A percentile compares a stretch with the other conserved stretches of the same genome.
phyloP scores from a whole-genome alignment of 495 filamentous ascomycete species.

The Bacidia gigantensis region DNA sequence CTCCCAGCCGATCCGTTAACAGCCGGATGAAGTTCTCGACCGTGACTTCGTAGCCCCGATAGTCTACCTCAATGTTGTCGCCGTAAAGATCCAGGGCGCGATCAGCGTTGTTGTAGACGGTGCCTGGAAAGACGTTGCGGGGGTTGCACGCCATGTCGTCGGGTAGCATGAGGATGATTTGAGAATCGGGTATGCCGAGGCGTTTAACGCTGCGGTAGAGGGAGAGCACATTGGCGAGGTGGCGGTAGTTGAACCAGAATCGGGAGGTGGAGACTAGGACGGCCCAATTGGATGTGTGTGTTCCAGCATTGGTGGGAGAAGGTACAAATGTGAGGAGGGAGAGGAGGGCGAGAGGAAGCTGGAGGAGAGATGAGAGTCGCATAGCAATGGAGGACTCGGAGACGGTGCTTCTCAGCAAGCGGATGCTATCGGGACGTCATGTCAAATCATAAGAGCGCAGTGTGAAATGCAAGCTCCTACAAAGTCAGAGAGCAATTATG shows the following conservation, averaged over 20 bases:
- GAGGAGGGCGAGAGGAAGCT: slow-evolving; percentile 23
- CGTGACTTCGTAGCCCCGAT: slow-evolving; percentile 94
- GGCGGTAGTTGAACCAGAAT: slow-evolving; percentile 99
- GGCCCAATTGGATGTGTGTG: slow-evolving; percentile 97
- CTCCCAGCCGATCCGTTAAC: slow-evolving; percentile 80
- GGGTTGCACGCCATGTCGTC: slow-evolving; percentile 99
- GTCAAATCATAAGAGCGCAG: too few relatives aligned
- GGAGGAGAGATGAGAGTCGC: slow-evolving; percentile 9
- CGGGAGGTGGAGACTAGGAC: slow-evolving; percentile 95
- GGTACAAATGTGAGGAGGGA: slow-evolving; percentile 34
- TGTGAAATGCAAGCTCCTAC: too few relatives aligned
- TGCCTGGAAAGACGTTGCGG: slow-evolving; percentile 92
- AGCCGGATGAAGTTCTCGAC: slow-evolving; percentile 97
- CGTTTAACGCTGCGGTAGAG: slow-evolving; percentile 97
- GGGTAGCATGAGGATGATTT: slow-evolving; percentile 98
- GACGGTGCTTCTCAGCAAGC: too few relatives aligned
- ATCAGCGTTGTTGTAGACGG: slow-evolving; percentile 96
- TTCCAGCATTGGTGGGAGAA: slow-evolving; percentile 38
- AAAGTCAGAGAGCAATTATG: too few relatives aligned
- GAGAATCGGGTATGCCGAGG: slow-evolving; percentile 92
- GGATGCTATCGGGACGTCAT: too few relatives aligned
- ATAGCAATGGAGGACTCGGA: too few relatives aligned
- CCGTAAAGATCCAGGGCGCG: slow-evolving; percentile 92
- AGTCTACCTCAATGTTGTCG: slow-evolving; percentile 98
- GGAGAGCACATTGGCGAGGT: slow-evolving; percentile 93